Evolutionary conservation across 495 filamentous ascomycete genomes (phyloP).

Genomic region (Hypoxylon perforatum): DNA sequence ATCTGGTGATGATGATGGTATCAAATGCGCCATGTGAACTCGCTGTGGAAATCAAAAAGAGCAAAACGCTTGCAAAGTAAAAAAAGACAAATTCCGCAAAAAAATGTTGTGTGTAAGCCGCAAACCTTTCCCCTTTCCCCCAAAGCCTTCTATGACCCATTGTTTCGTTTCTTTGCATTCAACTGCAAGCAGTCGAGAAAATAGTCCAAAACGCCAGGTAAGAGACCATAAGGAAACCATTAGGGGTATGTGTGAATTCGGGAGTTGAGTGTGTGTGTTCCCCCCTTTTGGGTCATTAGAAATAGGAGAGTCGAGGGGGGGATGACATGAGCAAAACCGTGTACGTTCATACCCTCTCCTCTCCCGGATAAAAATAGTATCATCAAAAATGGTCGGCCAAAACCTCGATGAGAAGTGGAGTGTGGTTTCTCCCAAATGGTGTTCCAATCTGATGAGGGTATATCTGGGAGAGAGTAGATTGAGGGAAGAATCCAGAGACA

Average conservation of each 20-base stretch:
- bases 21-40: constrained; percentile 38
- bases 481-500: constrained; percentile 52
- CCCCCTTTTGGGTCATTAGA: constrained; percentile 45
- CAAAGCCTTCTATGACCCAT: constrained; percentile 26
- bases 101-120: constrained; percentile 33
- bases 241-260: constrained; percentile 29
- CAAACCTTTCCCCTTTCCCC: constrained; percentile 42
- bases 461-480: constrained; percentile 49
- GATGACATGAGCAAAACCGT: constrained; percentile 46
- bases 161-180: constrained; percentile 37
- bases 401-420: constrained; percentile 63
- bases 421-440: constrained; percentile 59
- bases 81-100: constrained; percentile 45
- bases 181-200: constrained; percentile 36
- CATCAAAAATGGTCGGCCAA: constrained; percentile 60
- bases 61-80: constrained; percentile 41
- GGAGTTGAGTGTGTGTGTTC: constrained; percentile 40
- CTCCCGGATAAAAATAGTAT: constrained; percentile 48
- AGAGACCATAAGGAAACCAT: constrained; percentile 23
- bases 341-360: constrained; percentile 50
- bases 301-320: constrained; percentile 39
- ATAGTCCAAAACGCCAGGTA: constrained; percentile 43
- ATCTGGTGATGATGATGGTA: constrained; percentile 30
- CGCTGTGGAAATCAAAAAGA: constrained; percentile 39
- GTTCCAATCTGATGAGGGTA: constrained; percentile 59